Evolutionary conservation across 1,139 yeast genomes (phyloP), one percentile per base, ranked within the genome.

Genomic region (Arxiozyma heterogenica): DNA sequence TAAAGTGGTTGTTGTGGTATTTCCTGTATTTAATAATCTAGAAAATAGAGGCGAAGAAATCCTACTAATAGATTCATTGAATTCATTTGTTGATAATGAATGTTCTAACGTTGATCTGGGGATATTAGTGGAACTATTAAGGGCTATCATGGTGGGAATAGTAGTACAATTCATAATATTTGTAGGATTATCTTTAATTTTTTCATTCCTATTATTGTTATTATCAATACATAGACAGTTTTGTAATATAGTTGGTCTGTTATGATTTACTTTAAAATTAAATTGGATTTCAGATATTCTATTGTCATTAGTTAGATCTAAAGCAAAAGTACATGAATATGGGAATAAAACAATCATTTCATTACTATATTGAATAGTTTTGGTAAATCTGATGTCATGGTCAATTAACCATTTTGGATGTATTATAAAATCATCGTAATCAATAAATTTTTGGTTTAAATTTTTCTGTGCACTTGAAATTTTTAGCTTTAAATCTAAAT

Each of bases 341-440:
- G 95, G 95, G 65, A 84, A 86, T 0, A 95, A 86, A 9, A 87
- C 80, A 53, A 87, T 84, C 64, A 86, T 84, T 64, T 87, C 94
- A 1, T 80, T 78, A 61, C 85, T 84, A 55, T 78, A 68, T 64
- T 87, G 96, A 0, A 83, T 77, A 8, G 86, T 75, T 58, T 75
- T 80, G 64, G 87, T 86, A 52, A 82, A 87, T 49, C 69, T 70
- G 22, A 87, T 77, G 0, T 84, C 86, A 59, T 75, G 79, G 17
- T 71, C 67, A 44, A 75, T 79, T 50, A 87, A 73, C 54, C 77
- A 75, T 15, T 77, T 73, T 0, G 96, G 95, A 1, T 90, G 83
- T 0, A 82, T 89, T 59, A 84, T 71, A 63, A 85, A 86, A 1
- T 93, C 85, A 67, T 88, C 88, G 68, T 88, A 95, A 30, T 95